phyloP scores from a whole-genome alignment of 2,329 filamentous ascomycete genomes.

The Nemania sp. region DNA sequence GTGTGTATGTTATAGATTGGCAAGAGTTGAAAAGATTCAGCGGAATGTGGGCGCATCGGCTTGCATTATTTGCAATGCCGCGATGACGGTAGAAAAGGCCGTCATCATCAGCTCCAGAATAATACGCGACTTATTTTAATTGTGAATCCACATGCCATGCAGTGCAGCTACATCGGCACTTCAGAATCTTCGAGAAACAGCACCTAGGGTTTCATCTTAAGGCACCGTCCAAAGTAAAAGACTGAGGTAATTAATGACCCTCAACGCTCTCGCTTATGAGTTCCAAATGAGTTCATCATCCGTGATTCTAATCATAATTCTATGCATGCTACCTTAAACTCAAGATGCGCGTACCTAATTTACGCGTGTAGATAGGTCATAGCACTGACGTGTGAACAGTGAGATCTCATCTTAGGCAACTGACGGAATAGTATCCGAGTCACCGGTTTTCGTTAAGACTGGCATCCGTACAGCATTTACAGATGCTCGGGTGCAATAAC shows the following conservation, averaged over 20 bases:
- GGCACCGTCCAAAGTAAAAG: background rate
- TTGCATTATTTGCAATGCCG: background rate
- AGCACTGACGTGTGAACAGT: slow-evolving; percentile 7
- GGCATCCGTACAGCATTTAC: slow-evolving; percentile 20
- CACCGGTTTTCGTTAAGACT: slow-evolving; percentile 13
- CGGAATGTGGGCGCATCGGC: background rate
- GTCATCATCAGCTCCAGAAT: background rate
- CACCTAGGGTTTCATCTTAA: background rate
- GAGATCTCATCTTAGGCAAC: slow-evolving; percentile 23
- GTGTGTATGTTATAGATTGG: too few species aligned
- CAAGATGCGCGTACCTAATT: slow-evolving; percentile 17
- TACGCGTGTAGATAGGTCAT: background rate
- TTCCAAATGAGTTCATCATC: slow-evolving; percentile 16
- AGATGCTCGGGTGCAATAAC: slow-evolving; percentile 14
- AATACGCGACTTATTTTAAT: too few species aligned
- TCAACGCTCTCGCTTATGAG: background rate
- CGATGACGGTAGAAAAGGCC: background rate
- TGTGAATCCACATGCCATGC: too few species aligned
- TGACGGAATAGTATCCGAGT: slow-evolving; percentile 17
- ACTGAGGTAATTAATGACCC: background rate
- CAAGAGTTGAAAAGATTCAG: too few species aligned
- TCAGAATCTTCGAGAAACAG: background rate
- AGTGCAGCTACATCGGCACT: background rate
- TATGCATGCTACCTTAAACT: slow-evolving; percentile 22
- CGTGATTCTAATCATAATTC: slow-evolving; percentile 15